Evolutionary conservation across 129 eudicot species (phyloP), one percentile per base, ranked within the genome.

Genomic region (Ambrosia trifida): DNA sequence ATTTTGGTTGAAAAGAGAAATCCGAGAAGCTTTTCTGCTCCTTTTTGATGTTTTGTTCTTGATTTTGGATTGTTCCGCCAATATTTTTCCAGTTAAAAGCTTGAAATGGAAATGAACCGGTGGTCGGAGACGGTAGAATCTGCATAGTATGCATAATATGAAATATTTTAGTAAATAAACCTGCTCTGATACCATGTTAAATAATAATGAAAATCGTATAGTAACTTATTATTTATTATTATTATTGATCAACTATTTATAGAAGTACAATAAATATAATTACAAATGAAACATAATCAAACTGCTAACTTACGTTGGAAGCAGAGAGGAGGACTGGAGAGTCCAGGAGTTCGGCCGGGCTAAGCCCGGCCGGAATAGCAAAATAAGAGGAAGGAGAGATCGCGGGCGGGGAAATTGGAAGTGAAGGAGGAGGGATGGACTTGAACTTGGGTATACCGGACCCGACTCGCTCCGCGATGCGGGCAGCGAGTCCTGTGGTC

Each of bases 51-150:
- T 59, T 79, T 72, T 85, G 87, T 74, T 80, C 80, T 19, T 77
- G 76, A 60, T 63, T 64, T 19, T 78, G 66, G 18, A 43, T 18
- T 47, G 19, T 76, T 74, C 28, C 63, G 75, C 30, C 20, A 68
- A 70, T 68, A 67, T 68, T 79, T 62, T 82, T 88, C 98, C 98
- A 92, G 67, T 81, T 73, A 24, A 85, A 86, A 18, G 81, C 83
- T 18, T 85, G 88, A 60, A 66, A 81, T 7, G 87, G 87, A 72
- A 92, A 87, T 9, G 88, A 71, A 33, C 98, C 98, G 4, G 98
- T 92, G 1, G 98, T 92, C n/a, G 98, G 98, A 54, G 98, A 92
- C 16, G 98, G 88, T 19, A 92, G 71, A 76, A 92, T 66, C 98
- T 92, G 89, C 43, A 79, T 77, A 11, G 76, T 46, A 49, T 92